Evolutionary conservation across 768 basidiomycete species (phyloP).

Genomic region (Kwoniella heveanensis): DNA sequence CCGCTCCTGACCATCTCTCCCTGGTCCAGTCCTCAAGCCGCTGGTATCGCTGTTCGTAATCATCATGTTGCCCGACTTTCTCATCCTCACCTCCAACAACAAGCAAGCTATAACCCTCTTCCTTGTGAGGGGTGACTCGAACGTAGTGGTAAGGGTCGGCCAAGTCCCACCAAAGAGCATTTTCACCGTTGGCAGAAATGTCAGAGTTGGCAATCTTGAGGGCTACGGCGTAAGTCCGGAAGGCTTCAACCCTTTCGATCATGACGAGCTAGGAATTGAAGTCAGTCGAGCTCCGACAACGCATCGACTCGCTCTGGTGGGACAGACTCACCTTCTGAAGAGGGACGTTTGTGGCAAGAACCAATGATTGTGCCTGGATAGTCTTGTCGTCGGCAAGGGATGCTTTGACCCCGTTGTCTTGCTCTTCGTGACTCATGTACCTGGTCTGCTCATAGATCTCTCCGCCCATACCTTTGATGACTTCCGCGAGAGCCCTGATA

Average conservation of each 20-base stretch:
- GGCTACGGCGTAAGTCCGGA: slow-evolving; percentile 32
- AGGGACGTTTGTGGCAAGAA: slow-evolving; percentile 37
- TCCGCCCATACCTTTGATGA: slow-evolving; percentile 28
- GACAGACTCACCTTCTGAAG: slow-evolving; percentile 27
- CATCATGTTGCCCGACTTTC: slow-evolving; percentile 36
- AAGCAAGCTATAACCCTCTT: slow-evolving; percentile 31
- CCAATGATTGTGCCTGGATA: slow-evolving; percentile 18
- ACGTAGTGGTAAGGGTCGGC: slow-evolving; percentile 37
- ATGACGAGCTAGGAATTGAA: slow-evolving; percentile 24
- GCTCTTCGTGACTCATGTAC: slow-evolving; percentile 20
- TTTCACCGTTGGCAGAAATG: slow-evolving; percentile 19
- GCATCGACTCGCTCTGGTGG: no score
- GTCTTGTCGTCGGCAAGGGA: slow-evolving; percentile 17
- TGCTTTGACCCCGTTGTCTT: slow-evolving; percentile 19
- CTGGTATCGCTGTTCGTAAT: slow-evolving; percentile 29
- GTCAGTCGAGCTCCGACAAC: not conserved
- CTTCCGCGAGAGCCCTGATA: slow-evolving; percentile 22
- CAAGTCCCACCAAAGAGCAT: slow-evolving; percentile 35
- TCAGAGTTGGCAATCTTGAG: slow-evolving; percentile 23
- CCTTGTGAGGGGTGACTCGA: slow-evolving; percentile 32
- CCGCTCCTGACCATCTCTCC: slow-evolving; percentile 28
- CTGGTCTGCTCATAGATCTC: slow-evolving; percentile 30
- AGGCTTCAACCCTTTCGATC: slow-evolving; percentile 33
- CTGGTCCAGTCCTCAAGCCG: slow-evolving; percentile 29
- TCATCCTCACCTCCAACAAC: slow-evolving; percentile 38